Base-by-base conservation (phyloP, 129 eudicot genomes). In the Tanacetum coccineum region DNA sequence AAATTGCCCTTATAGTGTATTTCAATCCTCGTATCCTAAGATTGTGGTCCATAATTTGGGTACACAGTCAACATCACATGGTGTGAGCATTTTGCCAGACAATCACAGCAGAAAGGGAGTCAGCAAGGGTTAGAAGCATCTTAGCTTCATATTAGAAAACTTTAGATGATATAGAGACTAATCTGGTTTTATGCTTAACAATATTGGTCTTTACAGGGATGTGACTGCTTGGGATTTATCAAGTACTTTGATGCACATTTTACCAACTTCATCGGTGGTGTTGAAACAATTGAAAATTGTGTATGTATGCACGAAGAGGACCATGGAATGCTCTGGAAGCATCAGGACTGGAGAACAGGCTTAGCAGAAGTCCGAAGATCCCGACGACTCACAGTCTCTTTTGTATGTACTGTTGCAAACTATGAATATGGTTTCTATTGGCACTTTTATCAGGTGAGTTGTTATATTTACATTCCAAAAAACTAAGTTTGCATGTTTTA, bases 281-380 rank as follows among this genome's bases (percentile, higher is more conserved):
- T 87, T 50, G 97, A 91, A 67, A 91, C 95, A 18, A 91, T 81
- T 74, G 97, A 91, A 74, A 91, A 91, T 68, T 87, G 90, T 83
- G 97, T 87, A 48, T 90, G 97, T 30, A 68, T 91, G 85, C 97
- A 91, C 25, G 97, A 91, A 69, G 97, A 91, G 82, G 95, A 91
- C 81, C 87, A 85, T 67, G 95, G 95, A 73, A 84, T 91, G 75
- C 80, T 91, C 51, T 91, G 97, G 97, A 91, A 91, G 87, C 97
- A 87, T 71, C 95, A 91, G 62, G 97, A 91, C 58, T 91, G 95
- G 97, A 87, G 97, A 87, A 91, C 95, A 62, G 97, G 97, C 72
- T 83, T 82, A 61, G 92, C 97, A n/a, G 95, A 91, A 78, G 95
- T 87, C 58, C 82, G 95, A 63, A 79, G 97, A 73, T 91, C 95